Evolutionary conservation across 78 protist species (phyloP), one percentile per base, ranked within the genome.

Genomic region (Dictyostelium purpureum): DNA sequence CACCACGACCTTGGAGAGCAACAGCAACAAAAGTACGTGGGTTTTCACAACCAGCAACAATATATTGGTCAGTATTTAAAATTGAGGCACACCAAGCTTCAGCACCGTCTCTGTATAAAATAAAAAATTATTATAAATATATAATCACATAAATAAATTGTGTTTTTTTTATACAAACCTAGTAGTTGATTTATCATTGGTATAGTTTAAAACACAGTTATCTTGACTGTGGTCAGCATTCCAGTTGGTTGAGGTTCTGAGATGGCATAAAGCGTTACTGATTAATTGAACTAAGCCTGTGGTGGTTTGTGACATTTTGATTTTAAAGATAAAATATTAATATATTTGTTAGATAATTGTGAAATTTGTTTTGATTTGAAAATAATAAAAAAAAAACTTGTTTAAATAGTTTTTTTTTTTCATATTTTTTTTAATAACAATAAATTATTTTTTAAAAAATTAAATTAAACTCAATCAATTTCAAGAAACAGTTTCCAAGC

Each of bases 1-100:
- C 87, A 45, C 75, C 87, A 18, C 87, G 35, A 45, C 87, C 87
- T 78, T 78, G 87, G 51, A 67, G 40, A 52, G 65, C 69, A 52
- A 77, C 59, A 33, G 26, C 38, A 2, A 10, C 10, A 63, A 77
- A 57, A 33, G 61, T 63, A 33, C 31, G 35, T 77, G 83, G 83
- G 40, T 57, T 54, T 54, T 47, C 63, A 26, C 35, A n/a, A 61
- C 75, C 49, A 26, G 52, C 45, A 9, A 59, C 37, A 0, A 78
- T 21, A 37, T 19, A 78, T 78, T 78, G 87, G 18, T 78, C 63
- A 31, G 11, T 37, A 63, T 78, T 75, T 26, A 38, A 21, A 63
- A 28, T 47, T 45, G 51, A 40, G 10, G 76, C 14, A 52, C 45
- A 24, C 87, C 87, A 78, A 18, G 76, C 65, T 24, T 65, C 67